Evolutionary conservation across 331 rosid genomes (phyloP).

Genomic region (Malus hybrid): DNA sequence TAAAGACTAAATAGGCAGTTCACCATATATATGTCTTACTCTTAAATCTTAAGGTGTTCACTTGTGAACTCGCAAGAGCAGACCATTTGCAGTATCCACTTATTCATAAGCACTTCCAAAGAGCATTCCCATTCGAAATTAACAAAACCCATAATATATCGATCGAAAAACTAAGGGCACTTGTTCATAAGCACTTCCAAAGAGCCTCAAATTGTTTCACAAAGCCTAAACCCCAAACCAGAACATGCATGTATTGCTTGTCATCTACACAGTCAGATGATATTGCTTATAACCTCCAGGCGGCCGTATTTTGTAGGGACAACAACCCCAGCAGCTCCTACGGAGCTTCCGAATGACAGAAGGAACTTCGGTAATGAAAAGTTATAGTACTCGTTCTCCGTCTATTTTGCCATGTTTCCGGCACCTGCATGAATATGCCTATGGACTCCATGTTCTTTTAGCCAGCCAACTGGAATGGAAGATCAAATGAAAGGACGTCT

Average conservation of each 20-base stretch:
- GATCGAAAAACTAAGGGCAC: no score
- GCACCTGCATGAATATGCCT: conserved; percentile 89
- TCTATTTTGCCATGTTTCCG: conserved; percentile 69
- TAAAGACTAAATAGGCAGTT: no score
- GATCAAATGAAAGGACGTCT: conserved; percentile 77
- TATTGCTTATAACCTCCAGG: conserved; percentile 60
- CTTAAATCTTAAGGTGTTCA: background rate
- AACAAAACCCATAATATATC: no score
- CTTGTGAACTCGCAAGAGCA: background rate
- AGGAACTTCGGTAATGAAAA: conserved; percentile 56
- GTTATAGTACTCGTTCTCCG: conserved; percentile 57
- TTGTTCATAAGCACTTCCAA: no score
- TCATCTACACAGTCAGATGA: background rate
- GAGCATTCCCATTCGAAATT: background rate
- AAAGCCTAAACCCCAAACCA: no score
- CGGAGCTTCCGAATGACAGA: conserved; percentile 69
- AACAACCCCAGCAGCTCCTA: conserved; percentile 77
- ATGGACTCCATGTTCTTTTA: conserved; percentile 80
- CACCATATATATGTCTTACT: background rate
- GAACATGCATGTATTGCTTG: background rate
- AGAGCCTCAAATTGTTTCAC: no score
- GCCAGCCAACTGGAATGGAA: conserved; percentile 54
- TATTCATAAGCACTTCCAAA: background rate
- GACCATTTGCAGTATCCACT: background rate
- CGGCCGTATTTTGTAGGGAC: conserved; percentile 78